phyloP scores from a whole-genome alignment of 83 land plant species.

The Diphasiastrum complanatum region DNA sequence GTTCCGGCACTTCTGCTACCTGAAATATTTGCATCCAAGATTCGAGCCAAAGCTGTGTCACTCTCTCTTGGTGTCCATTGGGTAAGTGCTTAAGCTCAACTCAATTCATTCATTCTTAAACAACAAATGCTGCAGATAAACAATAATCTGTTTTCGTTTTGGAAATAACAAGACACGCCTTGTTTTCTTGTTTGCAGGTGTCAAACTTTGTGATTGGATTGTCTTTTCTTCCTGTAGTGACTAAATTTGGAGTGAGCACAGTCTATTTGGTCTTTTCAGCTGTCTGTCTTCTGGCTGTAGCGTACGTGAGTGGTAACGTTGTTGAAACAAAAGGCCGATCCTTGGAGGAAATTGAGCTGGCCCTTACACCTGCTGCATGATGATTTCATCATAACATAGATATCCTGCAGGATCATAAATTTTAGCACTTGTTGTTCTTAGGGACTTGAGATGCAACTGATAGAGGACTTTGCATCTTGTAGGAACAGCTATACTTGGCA shows the following conservation, averaged over 20 bases:
- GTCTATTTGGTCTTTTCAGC: slow-evolving; percentile 57
- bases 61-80: slow-evolving; percentile 70
- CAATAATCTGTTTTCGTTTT: neutral
- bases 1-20: slow-evolving; percentile 70
- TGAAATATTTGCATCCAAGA: slow-evolving; percentile 63
- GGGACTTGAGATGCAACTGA: too few species aligned
- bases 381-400: too few species aligned
- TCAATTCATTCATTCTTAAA: neutral
- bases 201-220: slow-evolving; percentile 65
- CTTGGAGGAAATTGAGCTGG: slow-evolving; percentile 63
- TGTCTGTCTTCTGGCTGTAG: slow-evolving; percentile 48
- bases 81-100: slow-evolving; percentile 30
- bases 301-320: slow-evolving; percentile 48
- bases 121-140: neutral
- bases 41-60: slow-evolving; percentile 69
- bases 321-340: slow-evolving; percentile 75
- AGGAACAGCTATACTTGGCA: too few species aligned
- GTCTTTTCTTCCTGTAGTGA: slow-evolving; percentile 54
- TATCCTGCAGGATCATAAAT: too few species aligned
- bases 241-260: slow-evolving; percentile 55
- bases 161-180: neutral
- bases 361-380: slow-evolving; percentile 35
- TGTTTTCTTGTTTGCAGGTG: slow-evolving; percentile 30
- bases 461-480: too few species aligned
- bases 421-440: too few species aligned